A percentile compares a stretch with the other conserved stretches of the same genome.
phyloP scores from a whole-genome alignment of 768 basidiomycete genomes.

The Leccinellum luteum region DNA sequence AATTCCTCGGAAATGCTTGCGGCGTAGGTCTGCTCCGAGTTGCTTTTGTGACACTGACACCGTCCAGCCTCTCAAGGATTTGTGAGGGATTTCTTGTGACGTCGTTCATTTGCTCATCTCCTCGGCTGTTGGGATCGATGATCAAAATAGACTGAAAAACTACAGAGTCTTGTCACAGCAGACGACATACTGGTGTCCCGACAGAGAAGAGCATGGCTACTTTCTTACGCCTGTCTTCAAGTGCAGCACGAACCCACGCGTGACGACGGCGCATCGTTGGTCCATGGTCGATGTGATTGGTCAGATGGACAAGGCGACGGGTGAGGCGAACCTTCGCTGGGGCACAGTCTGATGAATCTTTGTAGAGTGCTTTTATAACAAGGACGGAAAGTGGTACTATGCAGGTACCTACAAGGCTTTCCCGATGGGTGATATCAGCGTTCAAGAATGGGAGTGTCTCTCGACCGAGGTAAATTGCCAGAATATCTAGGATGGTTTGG shows the following conservation, averaged over 20 bases:
- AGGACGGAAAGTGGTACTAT: slow-evolving; percentile 80
- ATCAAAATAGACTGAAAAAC: slow-evolving; percentile 51
- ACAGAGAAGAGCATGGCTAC: slow-evolving; percentile 81
- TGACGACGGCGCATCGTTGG: slow-evolving; percentile 77
- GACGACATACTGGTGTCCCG: slow-evolving; percentile 77
- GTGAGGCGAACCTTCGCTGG: slow-evolving; percentile 30
- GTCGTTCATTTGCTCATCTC: not conserved
- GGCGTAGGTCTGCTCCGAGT: slow-evolving; percentile 42
- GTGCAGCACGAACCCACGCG: slow-evolving; percentile 76
- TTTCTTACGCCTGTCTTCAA: slow-evolving; percentile 72
- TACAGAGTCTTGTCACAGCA: slow-evolving; percentile 65
- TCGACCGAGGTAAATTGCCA: slow-evolving; percentile 51
- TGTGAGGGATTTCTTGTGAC: slow-evolving; percentile 40
- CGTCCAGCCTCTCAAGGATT: slow-evolving; percentile 50
- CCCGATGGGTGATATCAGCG: slow-evolving; percentile 59
- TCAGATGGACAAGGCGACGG: slow-evolving; percentile 60
- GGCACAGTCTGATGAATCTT: not conserved
- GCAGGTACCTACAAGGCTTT: slow-evolving; percentile 75
- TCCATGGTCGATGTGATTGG: slow-evolving; percentile 57
- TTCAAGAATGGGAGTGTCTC: slow-evolving; percentile 67
- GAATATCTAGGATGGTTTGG: not conserved
- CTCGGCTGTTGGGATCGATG: not conserved
- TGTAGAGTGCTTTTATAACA: slow-evolving; percentile 78
- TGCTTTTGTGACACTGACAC: slow-evolving; percentile 3
- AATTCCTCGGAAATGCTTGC: slow-evolving; percentile 59